phyloP scores from a whole-genome alignment of 2,329 filamentous ascomycete genomes.

The Ilyonectria robusta region DNA sequence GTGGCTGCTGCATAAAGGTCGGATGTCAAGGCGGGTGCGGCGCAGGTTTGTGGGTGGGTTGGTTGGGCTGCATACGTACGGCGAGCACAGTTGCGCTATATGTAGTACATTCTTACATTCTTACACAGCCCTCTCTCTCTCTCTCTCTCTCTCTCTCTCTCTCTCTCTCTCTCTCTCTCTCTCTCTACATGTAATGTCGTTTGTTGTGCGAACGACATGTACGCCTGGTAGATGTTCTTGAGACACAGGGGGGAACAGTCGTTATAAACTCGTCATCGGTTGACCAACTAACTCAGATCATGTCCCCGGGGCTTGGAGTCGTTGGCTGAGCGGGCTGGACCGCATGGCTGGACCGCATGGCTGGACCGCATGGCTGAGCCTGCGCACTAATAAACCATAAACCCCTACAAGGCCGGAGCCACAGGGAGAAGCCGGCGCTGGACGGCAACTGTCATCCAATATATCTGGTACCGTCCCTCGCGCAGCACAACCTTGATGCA shows the following conservation, averaged over 20 bases:
- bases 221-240: neutral
- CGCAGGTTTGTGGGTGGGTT: neutral
- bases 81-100: neutral
- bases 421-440: neutral
- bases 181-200: neutral
- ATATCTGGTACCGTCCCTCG: neutral
- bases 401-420: neutral
- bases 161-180: slow-evolving; percentile 18
- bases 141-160: slow-evolving; percentile 13
- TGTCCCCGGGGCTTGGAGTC: too few species aligned
- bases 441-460: neutral
- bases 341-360: neutral
- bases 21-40: slow-evolving; percentile 1
- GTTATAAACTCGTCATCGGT: too few species aligned
- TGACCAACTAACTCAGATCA: too few species aligned
- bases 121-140: slow-evolving; percentile 11
- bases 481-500: neutral
- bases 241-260: neutral
- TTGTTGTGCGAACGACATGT: neutral
- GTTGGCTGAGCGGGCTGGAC: neutral
- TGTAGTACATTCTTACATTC: neutral
- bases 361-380: neutral
- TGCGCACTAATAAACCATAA: neutral
- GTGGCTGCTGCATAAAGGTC: neutral
- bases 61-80: slow-evolving; percentile 15